These are phyloP conservation scores for Paramecium sonneborni DNA, from an alignment of 73 alveolate genomes.

Conservation along the genomic window DNA sequence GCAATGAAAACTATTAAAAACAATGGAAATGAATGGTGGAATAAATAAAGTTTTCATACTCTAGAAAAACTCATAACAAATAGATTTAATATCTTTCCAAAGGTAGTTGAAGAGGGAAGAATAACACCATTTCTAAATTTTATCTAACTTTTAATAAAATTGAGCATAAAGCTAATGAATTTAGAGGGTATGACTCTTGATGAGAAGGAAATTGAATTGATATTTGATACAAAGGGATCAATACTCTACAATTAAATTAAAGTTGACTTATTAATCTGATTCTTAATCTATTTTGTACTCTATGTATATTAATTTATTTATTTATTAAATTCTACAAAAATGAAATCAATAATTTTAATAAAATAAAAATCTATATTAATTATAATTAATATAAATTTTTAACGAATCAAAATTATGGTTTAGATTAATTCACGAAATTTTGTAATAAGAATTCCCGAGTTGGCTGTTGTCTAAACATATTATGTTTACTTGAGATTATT, in stretches of 20 bases:
- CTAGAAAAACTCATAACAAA: background rate
- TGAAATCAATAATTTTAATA: too few relatives aligned
- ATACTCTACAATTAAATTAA: background rate
- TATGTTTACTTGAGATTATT: constrained; percentile 26
- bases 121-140: background rate
- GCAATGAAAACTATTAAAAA: background rate
- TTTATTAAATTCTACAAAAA: too few relatives aligned
- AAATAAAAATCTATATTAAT: background rate
- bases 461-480: background rate
- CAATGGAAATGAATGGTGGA: background rate
- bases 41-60: background rate
- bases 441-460: background rate
- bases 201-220: background rate
- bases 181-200: background rate
- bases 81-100: background rate
- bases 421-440: background rate
- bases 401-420: background rate
- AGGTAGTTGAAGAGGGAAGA: background rate
- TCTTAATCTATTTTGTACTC: background rate
- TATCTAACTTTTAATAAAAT: background rate
- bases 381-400: background rate
- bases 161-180: background rate
- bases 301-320: background rate
- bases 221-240: background rate
- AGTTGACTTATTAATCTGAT: background rate